Conservation (phyloP, 352 stramenopile species). For the Globisporangium apiculatum region DNA sequence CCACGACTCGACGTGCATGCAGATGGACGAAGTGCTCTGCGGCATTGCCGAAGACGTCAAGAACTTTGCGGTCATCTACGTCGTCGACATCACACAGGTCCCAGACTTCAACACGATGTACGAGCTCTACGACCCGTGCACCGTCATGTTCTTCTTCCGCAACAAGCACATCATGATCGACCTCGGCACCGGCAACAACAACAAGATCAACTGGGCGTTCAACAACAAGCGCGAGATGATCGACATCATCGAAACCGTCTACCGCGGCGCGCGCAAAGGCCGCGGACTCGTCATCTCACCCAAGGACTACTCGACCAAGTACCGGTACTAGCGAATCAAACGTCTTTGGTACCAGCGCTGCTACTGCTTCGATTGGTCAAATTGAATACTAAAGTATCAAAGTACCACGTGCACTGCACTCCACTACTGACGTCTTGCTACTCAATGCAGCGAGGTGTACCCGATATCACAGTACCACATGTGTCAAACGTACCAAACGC, state of each 20-base stretch:
- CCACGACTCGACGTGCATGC: slow-evolving; percentile 97
- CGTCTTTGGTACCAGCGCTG: too few relatives aligned
- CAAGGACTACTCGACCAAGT: slow-evolving; percentile 99
- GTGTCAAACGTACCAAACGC: too few relatives aligned
- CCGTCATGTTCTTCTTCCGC: slow-evolving; percentile 99
- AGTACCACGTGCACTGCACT: neutral
- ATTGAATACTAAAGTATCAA: too few relatives aligned
- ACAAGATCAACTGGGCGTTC: slow-evolving; percentile 99
- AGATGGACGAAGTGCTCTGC: slow-evolving; percentile 96
- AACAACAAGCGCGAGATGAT: slow-evolving; percentile 98
- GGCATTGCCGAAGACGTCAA: slow-evolving; percentile 98
- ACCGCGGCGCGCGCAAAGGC: slow-evolving; percentile 95
- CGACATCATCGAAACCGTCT: slow-evolving; percentile 99
- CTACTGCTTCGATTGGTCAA: too few relatives aligned
- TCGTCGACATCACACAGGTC: slow-evolving; percentile 92
- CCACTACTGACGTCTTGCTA: too few relatives aligned
- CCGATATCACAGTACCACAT: neutral
- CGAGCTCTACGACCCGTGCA: slow-evolving; percentile 98
- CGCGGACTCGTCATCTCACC: slow-evolving; percentile 96
- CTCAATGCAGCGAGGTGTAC: too few relatives aligned
- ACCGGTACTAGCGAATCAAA: slow-evolving; percentile 86
- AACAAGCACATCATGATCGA: slow-evolving; percentile 99
- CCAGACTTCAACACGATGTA: slow-evolving; percentile 99
- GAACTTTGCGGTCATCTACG: slow-evolving; percentile 98
- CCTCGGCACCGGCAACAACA: slow-evolving; percentile 99